A percentile compares a stretch with the other conserved stretches of the same genome.
phyloP scores from a whole-genome alignment of 768 basidiomycete species.

The Rhodotorula sphaerocarpa region DNA sequence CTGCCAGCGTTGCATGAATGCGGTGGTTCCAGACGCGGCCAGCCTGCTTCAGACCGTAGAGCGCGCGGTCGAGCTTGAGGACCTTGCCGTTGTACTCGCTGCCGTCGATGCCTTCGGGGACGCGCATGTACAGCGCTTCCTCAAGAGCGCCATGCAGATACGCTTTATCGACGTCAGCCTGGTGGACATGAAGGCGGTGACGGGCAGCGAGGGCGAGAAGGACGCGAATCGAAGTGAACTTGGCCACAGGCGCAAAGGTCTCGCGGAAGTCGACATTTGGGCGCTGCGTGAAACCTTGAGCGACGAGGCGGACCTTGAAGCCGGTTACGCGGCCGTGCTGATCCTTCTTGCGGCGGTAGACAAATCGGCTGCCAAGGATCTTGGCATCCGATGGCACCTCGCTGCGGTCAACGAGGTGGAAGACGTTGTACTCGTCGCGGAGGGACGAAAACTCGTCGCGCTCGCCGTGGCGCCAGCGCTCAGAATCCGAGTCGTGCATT shows the following conservation, averaged over 20 bases:
- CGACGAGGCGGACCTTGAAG: slow-evolving; percentile 49
- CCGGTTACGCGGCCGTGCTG: slow-evolving; percentile 42
- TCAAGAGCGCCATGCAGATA: neutral
- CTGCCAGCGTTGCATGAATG: slow-evolving; percentile 3
- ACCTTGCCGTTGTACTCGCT: slow-evolving; percentile 1
- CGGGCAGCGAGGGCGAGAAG: slow-evolving; percentile 46
- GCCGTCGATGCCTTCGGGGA: slow-evolving; percentile 3
- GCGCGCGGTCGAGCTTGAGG: slow-evolving; percentile 3
- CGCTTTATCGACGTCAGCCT: slow-evolving; percentile 36
- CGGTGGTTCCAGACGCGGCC: slow-evolving; percentile 1
- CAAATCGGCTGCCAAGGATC: slow-evolving; percentile 46
- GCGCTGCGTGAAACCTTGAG: slow-evolving; percentile 47
- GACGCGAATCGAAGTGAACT: slow-evolving; percentile 35
- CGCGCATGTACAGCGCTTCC: slow-evolving; percentile 4
- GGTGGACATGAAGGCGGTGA: slow-evolving; percentile 44
- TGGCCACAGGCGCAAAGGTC: slow-evolving; percentile 41
- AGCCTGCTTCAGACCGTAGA: slow-evolving; percentile 12
- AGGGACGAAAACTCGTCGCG: too few relatives aligned
- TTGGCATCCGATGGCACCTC: slow-evolving; percentile 40
- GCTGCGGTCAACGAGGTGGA: slow-evolving; percentile 34
- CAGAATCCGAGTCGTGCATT: neutral
- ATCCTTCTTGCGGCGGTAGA: slow-evolving; percentile 48
- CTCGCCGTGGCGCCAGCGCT: slow-evolving; percentile 14
- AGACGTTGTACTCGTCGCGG: slow-evolving; percentile 45
- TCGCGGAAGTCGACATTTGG: slow-evolving; percentile 43